A percentile compares a stretch with the other conserved stretches of the same genome.
These are phyloP conservation scores for Populus tomentosa DNA, from an alignment of 441 rosid genomes.

Conservation along the genomic window DNA sequence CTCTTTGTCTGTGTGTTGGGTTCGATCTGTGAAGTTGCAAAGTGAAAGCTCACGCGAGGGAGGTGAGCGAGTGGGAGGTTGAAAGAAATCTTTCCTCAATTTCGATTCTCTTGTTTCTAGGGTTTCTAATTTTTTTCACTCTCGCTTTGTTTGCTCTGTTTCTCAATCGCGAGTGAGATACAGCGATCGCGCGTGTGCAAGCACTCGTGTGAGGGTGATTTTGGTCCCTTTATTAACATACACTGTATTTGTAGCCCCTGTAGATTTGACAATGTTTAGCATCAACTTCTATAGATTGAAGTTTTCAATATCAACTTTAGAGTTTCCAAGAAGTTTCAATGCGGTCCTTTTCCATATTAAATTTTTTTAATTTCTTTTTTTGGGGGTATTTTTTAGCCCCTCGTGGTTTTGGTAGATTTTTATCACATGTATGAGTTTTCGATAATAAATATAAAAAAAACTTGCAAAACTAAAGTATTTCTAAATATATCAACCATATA, in stretches of 20 bases:
- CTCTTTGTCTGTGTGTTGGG: not conserved
- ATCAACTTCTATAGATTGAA: not conserved
- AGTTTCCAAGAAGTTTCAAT: not conserved
- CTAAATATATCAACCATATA: too few species aligned
- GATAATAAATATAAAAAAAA: too few species aligned
- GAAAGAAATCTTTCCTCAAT: not conserved
- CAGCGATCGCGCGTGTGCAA: not conserved
- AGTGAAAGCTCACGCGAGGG: not conserved
- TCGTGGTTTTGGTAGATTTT: too few species aligned
- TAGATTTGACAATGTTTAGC: not conserved
- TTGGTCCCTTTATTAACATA: not conserved
- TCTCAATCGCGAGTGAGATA: not conserved
- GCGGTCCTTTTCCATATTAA: not conserved
- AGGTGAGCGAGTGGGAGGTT: not conserved
- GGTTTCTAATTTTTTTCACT: not conserved
- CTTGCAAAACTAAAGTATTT: too few species aligned
- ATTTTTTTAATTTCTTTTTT: too few species aligned
- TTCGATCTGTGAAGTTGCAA: not conserved
- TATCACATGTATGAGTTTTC: too few species aligned
- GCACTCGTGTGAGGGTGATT: not conserved
- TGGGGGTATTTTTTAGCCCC: too few species aligned
- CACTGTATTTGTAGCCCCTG: not conserved
- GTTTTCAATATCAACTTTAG: not conserved
- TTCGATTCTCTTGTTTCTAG: not conserved
- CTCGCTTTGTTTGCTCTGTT: not conserved